Evolutionary conservation across 1,139 yeast genomes (phyloP).

Genomic region (Wickerhamiella infanticola): DNA sequence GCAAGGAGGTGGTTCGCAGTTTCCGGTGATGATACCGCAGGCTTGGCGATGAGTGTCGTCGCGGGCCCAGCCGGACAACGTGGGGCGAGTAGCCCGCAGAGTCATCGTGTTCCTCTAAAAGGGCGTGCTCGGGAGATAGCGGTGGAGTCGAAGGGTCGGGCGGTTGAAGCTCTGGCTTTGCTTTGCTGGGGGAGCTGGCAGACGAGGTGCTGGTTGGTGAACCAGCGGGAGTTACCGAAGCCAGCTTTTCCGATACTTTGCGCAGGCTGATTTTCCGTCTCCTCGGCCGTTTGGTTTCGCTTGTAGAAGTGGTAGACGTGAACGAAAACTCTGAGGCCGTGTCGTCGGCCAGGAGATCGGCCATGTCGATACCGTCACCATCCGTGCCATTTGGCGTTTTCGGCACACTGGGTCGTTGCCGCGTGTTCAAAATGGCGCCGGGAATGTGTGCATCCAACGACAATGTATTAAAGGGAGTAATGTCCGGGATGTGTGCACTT

Average conservation of each 20-base stretch:
- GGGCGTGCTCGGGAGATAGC: background rate
- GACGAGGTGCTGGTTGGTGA: background rate
- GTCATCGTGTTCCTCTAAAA: background rate
- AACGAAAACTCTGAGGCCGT: background rate
- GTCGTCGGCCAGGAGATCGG: background rate
- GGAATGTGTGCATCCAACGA: slow-evolving; percentile 6
- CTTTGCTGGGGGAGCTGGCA: background rate
- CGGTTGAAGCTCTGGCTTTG: background rate
- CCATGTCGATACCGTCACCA: slow-evolving; percentile 1
- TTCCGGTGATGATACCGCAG: slow-evolving; percentile 1
- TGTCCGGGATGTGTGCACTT: background rate
- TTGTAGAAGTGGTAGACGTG: background rate
- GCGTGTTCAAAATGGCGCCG: background rate
- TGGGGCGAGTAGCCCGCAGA: background rate
- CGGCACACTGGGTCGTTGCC: background rate
- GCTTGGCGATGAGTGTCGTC: slow-evolving; percentile 6
- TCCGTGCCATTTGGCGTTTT: too few relatives aligned
- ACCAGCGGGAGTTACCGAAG: background rate
- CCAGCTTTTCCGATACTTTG: slow-evolving; percentile 8
- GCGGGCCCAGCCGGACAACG: background rate
- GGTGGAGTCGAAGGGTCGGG: background rate
- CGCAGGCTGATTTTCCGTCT: background rate
- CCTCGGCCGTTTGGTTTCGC: background rate
- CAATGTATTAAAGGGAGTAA: slow-evolving; percentile 9
- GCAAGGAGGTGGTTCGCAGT: slow-evolving; percentile 7